Evolutionary conservation across 2,329 filamentous ascomycete genomes (phyloP).

Genomic region (Ceratocystis cubensis): DNA sequence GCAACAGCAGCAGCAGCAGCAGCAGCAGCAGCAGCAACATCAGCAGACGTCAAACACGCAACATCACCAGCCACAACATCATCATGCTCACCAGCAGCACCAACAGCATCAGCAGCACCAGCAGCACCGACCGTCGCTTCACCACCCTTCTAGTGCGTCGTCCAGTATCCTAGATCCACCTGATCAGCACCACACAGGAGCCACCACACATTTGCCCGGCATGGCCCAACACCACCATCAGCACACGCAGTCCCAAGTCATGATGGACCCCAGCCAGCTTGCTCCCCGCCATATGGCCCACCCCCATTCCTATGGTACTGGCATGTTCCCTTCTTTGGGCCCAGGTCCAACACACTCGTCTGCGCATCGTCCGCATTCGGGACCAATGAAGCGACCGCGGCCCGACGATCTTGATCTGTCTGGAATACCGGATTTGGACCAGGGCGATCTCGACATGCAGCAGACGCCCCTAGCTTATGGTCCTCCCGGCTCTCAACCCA

Average conservation of each 20-base stretch:
- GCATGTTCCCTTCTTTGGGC: constrained; percentile 42
- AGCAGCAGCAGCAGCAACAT: constrained; percentile 26
- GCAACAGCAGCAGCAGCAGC: background rate
- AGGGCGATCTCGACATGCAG: constrained; percentile 45
- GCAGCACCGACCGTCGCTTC: constrained; percentile 27
- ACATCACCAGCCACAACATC: constrained; percentile 23
- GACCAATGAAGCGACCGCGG: constrained; percentile 40
- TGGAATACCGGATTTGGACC: constrained; percentile 41
- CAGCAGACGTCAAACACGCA: constrained; percentile 24
- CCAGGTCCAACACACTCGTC: constrained; percentile 27
- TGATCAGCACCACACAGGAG: constrained; percentile 29
- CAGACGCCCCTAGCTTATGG: constrained; percentile 31
- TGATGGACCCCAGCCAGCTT: constrained; percentile 46
- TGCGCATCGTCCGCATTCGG: constrained; percentile 23
- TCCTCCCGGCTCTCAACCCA: constrained; percentile 35
- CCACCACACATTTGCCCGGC: constrained; percentile 31
- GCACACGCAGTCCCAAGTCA: constrained; percentile 41
- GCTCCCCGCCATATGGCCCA: constrained; percentile 35
- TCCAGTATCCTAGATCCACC: constrained; percentile 36
- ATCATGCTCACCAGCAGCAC: constrained; percentile 21
- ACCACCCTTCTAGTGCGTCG: constrained; percentile 33
- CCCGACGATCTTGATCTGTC: constrained; percentile 47
- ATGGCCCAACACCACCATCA: constrained; percentile 33
- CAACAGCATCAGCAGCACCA: constrained; percentile 21
- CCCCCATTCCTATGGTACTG: constrained; percentile 38